phyloP scores from a whole-genome alignment of 2,329 filamentous ascomycete species.

The Penicillium corylophilum region DNA sequence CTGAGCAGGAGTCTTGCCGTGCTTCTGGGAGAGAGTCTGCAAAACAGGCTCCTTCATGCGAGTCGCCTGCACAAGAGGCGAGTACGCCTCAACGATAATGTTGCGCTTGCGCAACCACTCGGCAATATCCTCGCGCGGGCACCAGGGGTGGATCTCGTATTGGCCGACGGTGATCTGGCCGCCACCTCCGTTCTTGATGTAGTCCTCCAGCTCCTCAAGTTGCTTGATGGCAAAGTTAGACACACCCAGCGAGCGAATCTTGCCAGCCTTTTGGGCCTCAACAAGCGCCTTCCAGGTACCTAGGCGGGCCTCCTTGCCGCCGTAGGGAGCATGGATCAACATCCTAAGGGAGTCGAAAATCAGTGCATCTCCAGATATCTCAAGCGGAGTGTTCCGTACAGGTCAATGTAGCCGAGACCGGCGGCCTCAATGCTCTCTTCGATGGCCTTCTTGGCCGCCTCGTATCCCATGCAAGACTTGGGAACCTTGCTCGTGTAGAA shows the following conservation, averaged over 20 bases:
- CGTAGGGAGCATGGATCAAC: slow-evolving; percentile 42
- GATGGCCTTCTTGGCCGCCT: slow-evolving; percentile 63
- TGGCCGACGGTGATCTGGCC: slow-evolving; percentile 81
- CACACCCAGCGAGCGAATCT: slow-evolving; percentile 42
- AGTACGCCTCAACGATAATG: slow-evolving; percentile 60
- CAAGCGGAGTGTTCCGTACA: slow-evolving; percentile 43
- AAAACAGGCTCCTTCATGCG: slow-evolving; percentile 56
- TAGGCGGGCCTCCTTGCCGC: slow-evolving; percentile 37
- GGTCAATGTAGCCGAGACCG: slow-evolving; percentile 65
- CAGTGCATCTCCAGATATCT: not conserved
- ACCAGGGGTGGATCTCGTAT: slow-evolving; percentile 89
- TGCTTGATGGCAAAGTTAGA: slow-evolving; percentile 44
- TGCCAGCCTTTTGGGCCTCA: slow-evolving; percentile 40
- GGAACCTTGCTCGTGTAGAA: slow-evolving; percentile 66
- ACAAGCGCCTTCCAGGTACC: slow-evolving; percentile 44
- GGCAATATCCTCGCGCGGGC: slow-evolving; percentile 73
- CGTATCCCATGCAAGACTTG: slow-evolving; percentile 57
- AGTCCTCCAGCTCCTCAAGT: slow-evolving; percentile 41
- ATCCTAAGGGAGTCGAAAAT: slow-evolving; percentile 27
- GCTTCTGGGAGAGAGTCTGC: slow-evolving; percentile 53
- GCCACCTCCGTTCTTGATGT: slow-evolving; percentile 43
- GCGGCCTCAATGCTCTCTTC: slow-evolving; percentile 62
- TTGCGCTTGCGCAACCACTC: slow-evolving; percentile 68
- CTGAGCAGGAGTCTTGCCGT: slow-evolving; percentile 59
- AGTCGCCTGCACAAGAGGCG: slow-evolving; percentile 46